These are phyloP conservation scores for Bipolaris zeicola DNA, from an alignment of 2,329 filamentous ascomycete genomes.

Conservation along the genomic window DNA sequence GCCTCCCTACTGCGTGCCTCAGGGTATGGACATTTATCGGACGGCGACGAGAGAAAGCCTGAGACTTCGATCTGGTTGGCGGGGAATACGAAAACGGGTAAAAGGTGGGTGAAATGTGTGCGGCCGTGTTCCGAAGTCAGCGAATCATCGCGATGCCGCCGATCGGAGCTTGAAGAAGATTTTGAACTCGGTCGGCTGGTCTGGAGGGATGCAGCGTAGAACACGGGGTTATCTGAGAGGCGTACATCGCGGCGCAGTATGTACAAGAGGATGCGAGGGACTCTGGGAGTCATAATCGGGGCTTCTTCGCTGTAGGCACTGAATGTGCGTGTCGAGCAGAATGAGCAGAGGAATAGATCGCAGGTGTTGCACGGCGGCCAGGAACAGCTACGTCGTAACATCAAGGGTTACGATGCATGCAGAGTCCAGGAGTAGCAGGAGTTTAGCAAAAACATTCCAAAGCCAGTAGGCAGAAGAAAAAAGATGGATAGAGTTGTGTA, in stretches of 20 bases:
- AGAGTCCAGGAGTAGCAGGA: conserved; percentile 16
- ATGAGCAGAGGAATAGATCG: conserved; percentile 33
- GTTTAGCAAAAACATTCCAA: conserved; percentile 23
- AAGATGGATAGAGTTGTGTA: not conserved
- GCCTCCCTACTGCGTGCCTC: conserved; percentile 69
- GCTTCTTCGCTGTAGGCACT: conserved; percentile 16
- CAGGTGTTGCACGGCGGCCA: conserved; percentile 39
- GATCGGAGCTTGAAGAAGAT: conserved; percentile 14
- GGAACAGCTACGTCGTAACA: conserved; percentile 41
- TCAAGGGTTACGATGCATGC: conserved; percentile 29
- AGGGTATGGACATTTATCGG: conserved; percentile 64
- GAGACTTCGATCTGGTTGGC: conserved; percentile 75
- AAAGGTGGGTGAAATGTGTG: conserved; percentile 58
- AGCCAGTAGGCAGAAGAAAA: conserved; percentile 21
- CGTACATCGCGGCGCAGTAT: conserved; percentile 75
- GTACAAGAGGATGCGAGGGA: conserved; percentile 66
- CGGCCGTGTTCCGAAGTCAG: conserved; percentile 29
- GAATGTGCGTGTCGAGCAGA: conserved; percentile 26
- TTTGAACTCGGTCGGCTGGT: conserved; percentile 15
- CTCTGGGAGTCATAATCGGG: conserved; percentile 28
- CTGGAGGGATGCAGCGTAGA: conserved; percentile 60
- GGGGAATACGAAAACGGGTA: conserved; percentile 70
- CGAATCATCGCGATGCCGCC: conserved; percentile 48
- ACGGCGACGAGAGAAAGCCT: conserved; percentile 65
- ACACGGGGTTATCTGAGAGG: conserved; percentile 74